Evolutionary conservation across 441 rosid genomes (phyloP).

Genomic region (Metrosideros polymorpha): DNA sequence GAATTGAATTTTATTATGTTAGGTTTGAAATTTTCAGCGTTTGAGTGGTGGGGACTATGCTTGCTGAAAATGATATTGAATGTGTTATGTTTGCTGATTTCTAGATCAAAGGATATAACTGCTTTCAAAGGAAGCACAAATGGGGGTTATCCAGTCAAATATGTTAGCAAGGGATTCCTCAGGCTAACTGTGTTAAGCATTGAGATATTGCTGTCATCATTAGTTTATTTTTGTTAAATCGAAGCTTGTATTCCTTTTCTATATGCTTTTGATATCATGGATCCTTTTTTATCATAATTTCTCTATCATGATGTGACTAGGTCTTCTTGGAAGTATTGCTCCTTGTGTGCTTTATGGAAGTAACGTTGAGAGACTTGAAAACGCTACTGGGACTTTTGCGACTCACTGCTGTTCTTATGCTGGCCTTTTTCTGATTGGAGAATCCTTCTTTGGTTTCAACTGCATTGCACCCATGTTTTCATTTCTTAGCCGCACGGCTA

Average conservation of each 20-base stretch:
- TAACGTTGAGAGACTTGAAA: conserved; percentile 90
- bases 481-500: conserved; percentile 64
- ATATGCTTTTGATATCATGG: background rate
- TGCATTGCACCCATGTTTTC: conserved; percentile 91
- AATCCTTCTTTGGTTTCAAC: conserved; percentile 59
- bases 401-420: conserved; percentile 72
- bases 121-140: background rate
- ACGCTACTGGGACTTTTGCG: conserved; percentile 66
- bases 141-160: background rate
- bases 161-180: background rate
- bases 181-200: background rate
- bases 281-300: background rate
- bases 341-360: conserved; percentile 91
- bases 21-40: background rate
- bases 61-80: background rate
- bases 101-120: background rate
- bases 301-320: conserved; percentile 17
- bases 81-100: background rate
- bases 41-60: background rate
- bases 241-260: background rate
- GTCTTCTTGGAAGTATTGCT: conserved; percentile 85
- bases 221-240: background rate
- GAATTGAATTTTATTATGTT: background rate
- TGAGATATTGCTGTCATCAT: background rate
- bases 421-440: conserved; percentile 67